phyloP scores from a whole-genome alignment of 2,329 filamentous ascomycete species.

The Endocalyx cinctus region DNA sequence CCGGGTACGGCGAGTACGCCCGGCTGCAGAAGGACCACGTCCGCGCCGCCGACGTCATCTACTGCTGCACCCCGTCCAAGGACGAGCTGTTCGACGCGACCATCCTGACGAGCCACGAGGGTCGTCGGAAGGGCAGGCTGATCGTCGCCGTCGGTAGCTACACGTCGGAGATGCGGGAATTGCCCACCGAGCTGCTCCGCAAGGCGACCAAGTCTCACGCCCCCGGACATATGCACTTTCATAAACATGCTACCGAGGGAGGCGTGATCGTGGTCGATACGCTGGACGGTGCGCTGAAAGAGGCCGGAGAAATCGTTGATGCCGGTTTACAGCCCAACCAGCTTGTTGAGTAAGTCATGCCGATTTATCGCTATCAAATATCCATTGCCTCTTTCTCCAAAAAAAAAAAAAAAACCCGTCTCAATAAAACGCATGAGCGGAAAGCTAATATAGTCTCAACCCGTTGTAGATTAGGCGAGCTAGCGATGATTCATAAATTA shows the following conservation, averaged over 20 bases:
- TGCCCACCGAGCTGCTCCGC: conserved; percentile 71
- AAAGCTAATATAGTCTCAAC: no score
- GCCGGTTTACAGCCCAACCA: conserved; percentile 69
- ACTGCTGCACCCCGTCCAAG: conserved; percentile 78
- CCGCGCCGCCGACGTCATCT: conserved; percentile 71
- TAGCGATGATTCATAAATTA: conserved; percentile 57
- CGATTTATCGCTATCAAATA: no score
- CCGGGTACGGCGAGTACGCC: conserved; percentile 62
- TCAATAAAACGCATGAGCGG: no score
- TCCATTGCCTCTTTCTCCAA: no score
- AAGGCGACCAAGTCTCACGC: conserved; percentile 51
- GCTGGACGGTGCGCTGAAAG: conserved; percentile 71
- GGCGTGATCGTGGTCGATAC: conserved; percentile 70
- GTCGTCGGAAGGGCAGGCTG: conserved; percentile 64
- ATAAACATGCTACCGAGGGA: conserved; percentile 61
- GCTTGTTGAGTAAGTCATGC: conserved; percentile 66
- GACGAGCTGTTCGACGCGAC: conserved; percentile 69
- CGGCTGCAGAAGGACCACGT: conserved; percentile 68
- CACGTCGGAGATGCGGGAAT: conserved; percentile 71
- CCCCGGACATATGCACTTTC: conserved; percentile 52
- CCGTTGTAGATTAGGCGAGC: conserved; percentile 66
- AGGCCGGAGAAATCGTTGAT: conserved; percentile 82
- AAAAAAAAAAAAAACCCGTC: no score
- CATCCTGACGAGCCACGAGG: conserved; percentile 68
- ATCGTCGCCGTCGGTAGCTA: conserved; percentile 69